Evolutionary conservation across 371 early-diverging fungal species (phyloP), one percentile per base, ranked within the genome.

Genomic region (Mortierella sp.): DNA sequence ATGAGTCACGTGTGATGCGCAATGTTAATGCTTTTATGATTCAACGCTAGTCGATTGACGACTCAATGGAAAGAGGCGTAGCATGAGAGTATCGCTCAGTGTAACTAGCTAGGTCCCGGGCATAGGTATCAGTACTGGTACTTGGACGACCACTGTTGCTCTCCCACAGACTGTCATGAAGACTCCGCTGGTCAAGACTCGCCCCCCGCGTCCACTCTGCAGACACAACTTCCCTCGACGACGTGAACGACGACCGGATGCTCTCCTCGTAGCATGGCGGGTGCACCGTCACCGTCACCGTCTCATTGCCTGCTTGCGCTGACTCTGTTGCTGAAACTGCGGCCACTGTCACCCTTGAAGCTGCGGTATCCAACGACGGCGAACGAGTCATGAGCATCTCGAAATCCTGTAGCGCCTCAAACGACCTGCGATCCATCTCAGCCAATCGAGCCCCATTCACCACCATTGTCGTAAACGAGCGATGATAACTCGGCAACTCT

Each of bases 181-280:
- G 49, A 38, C 75, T 70, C 32, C 71, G n/a, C 4, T 54, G 29
- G 43, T 70, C 76, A 70, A 76, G n/a, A 38, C 71, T 76, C 3
- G 38, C 29, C 14, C 76, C 38, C 29, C 48, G 51, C 32, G 49
- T 70, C 51, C 14, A 18, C 16, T 70, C 76, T 27, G 43, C 4
- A 18, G 55, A n/a, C 2, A 70, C 54, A 14, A 48, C 24, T 35
- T 49, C 35, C 68, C 49, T 75, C n/a, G 56, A 32, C 54, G 77
- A 77, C n/a, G 54, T 18, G 24, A 70, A 70, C 8, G 73, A 49
- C 35, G 72, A 72, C 29, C 49, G 35, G 10, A 77, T 65, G 49
- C 72, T 77, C 65, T 77, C 78, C 16, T 76, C 76, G 38, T 76
- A 76, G 21, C 73, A 56, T 5, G 72, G 72, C 41, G 72, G 78